Percentiles rank a stretch among this genome's conserved stretches.
Evolutionary conservation across 805 yeast genomes (phyloP).

Genomic region (Metschnikowia noctiluminum): DNA sequence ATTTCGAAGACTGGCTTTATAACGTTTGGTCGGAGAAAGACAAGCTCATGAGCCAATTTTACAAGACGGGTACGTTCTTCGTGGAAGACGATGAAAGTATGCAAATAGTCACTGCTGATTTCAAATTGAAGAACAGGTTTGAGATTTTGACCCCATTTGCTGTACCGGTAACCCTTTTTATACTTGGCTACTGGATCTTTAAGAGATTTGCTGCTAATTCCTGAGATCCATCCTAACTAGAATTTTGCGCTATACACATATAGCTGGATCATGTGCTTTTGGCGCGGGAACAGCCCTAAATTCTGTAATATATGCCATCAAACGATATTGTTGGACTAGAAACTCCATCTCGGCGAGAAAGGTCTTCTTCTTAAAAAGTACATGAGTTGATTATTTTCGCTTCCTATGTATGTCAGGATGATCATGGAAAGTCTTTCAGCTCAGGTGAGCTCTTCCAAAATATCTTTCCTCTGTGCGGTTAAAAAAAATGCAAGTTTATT

Average conservation of each 20-base stretch:
- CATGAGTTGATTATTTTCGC: too few species aligned
- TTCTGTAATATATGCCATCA: too few species aligned
- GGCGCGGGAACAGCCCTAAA: too few species aligned
- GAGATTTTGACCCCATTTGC: slow-evolving; percentile 13
- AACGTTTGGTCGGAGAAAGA: slow-evolving; percentile 80
- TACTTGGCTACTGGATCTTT: slow-evolving; percentile 4
- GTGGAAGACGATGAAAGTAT: slow-evolving; percentile 26
- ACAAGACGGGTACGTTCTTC: slow-evolving; percentile 50
- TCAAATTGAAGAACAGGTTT: slow-evolving; percentile 11
- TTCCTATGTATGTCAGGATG: too few species aligned
- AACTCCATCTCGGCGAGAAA: too few species aligned
- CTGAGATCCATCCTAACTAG: background rate
- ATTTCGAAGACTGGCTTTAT: slow-evolving; percentile 74
- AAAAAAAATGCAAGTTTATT: too few species aligned
- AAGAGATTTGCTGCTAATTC: background rate
- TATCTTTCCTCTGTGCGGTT: too few species aligned
- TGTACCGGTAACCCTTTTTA: slow-evolving; percentile 5
- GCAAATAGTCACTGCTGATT: slow-evolving; percentile 16
- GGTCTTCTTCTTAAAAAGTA: too few species aligned
- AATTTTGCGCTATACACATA: background rate
- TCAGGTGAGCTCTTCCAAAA: too few species aligned
- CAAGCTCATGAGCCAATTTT: slow-evolving; percentile 58
- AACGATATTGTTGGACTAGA: too few species aligned
- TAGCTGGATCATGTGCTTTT: slow-evolving; percentile 12
- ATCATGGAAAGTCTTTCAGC: too few species aligned